phyloP scores from a whole-genome alignment of 495 filamentous ascomycete genomes.

The Penicillium argentinense region DNA sequence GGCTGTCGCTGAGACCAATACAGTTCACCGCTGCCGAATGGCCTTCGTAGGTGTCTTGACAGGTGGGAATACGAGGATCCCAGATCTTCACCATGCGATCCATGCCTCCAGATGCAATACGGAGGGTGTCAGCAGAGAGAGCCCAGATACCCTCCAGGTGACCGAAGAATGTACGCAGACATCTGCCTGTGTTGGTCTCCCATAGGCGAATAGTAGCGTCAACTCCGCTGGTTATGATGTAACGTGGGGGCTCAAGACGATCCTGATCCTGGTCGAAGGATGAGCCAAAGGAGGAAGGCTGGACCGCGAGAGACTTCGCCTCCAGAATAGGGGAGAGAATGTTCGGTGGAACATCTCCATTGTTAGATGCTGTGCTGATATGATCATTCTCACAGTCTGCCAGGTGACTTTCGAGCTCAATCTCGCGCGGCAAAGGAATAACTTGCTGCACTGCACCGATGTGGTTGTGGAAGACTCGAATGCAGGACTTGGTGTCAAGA shows the following conservation, averaged over 20 bases:
- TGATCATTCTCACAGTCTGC: constrained; percentile 58
- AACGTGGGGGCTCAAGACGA: constrained; percentile 73
- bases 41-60: constrained; percentile 86
- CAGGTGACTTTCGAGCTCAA: constrained; percentile 74
- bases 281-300: constrained; percentile 54
- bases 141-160: constrained; percentile 97
- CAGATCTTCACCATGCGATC: constrained; percentile 97
- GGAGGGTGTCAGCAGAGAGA: constrained; percentile 84
- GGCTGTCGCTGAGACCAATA: constrained; percentile 82
- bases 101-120: constrained; percentile 84
- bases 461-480: constrained; percentile 86
- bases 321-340: constrained; percentile 26
- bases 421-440: constrained; percentile 75
- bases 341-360: constrained; percentile 25
- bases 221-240: constrained; percentile 88
- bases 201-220: constrained; percentile 91
- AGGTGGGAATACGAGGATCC: constrained; percentile 88
- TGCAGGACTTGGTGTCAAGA: constrained; percentile 74
- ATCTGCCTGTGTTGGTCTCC: constrained; percentile 80
- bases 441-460: constrained; percentile 95
- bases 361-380: constrained; percentile 37
- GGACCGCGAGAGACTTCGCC: constrained; percentile 35
- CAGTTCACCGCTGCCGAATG: constrained; percentile 91
- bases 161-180: constrained; percentile 89
- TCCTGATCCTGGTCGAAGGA: constrained; percentile 56